Evolutionary conservation across 371 early-diverging fungal genomes (phyloP).

Genomic region (Circinella umbellata): DNA sequence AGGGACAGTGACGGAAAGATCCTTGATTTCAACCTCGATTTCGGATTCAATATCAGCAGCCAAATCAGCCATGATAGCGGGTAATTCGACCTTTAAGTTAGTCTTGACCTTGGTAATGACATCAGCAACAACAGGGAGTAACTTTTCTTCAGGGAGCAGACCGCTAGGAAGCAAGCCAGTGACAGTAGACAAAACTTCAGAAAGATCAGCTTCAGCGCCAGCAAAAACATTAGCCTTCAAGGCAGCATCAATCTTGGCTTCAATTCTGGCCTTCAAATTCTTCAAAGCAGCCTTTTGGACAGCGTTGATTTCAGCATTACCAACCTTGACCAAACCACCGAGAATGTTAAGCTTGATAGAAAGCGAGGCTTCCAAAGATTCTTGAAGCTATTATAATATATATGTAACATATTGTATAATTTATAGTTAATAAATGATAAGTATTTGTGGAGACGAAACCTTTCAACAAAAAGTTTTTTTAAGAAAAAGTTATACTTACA

Average conservation of each 20-base stretch:
- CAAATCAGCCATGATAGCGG: slow-evolving; percentile 26
- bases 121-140: slow-evolving; percentile 25
- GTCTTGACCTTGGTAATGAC: slow-evolving; percentile 29
- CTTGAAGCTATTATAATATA: slow-evolving; percentile 10
- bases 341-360: slow-evolving; percentile 17
- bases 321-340: slow-evolving; percentile 25
- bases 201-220: slow-evolving; percentile 18
- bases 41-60: slow-evolving; percentile 18
- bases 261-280: slow-evolving; percentile 28
- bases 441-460: too few species aligned
- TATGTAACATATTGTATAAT: background rate
- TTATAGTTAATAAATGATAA: background rate
- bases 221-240: slow-evolving; percentile 26
- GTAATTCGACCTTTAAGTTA: slow-evolving; percentile 27
- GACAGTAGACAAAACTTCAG: slow-evolving; percentile 14
- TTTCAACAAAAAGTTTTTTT: too few species aligned
- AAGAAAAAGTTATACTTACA: slow-evolving; percentile 19
- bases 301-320: slow-evolving; percentile 22
- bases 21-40: slow-evolving; percentile 25
- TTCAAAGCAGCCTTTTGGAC: slow-evolving; percentile 29
- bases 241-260: slow-evolving; percentile 23
- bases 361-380: slow-evolving; percentile 22
- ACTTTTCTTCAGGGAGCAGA: slow-evolving; percentile 25
- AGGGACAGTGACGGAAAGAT: slow-evolving; percentile 27
- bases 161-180: slow-evolving; percentile 18